These are phyloP conservation scores for Globisporangium polare DNA, from an alignment of 352 stramenopile genomes.

Conservation along the genomic window DNA sequence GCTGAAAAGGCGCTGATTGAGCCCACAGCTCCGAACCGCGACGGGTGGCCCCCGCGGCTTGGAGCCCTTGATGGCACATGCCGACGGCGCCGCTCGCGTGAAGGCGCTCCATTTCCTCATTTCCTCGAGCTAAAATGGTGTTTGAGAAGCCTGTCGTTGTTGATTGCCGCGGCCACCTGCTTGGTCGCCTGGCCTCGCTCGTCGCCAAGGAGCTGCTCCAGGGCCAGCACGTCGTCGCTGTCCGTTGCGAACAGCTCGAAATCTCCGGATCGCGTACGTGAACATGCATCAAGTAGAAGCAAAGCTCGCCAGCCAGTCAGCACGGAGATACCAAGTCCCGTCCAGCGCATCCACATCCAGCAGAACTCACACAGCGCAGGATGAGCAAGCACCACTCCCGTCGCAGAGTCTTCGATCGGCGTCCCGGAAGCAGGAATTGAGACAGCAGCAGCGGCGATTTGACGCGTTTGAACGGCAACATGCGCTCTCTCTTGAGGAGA, in stretches of 20 bases:
- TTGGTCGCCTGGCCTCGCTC: conserved; percentile 97
- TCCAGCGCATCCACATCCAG: background rate
- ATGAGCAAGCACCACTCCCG: background rate
- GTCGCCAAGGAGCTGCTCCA: conserved; percentile 99
- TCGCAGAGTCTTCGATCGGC: background rate
- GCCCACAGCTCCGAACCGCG: background rate
- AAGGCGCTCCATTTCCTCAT: conserved; percentile 66
- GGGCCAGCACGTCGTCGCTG: conserved; percentile 98
- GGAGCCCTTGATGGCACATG: background rate
- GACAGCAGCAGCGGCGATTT: conserved; percentile 4
- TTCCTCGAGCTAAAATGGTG: conserved; percentile 75
- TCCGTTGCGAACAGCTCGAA: conserved; percentile 98
- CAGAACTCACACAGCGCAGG: background rate
- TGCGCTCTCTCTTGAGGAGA: conserved; percentile 10
- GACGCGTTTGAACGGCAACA: background rate
- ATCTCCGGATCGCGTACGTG: conserved; percentile 96
- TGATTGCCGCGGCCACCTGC: conserved; percentile 98
- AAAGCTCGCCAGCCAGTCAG: background rate
- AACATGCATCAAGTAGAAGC: conserved; percentile 1
- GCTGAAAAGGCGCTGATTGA: background rate
- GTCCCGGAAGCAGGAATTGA: background rate
- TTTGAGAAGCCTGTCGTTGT: conserved; percentile 97
- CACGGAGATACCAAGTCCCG: background rate
- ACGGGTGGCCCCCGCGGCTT: conserved; percentile 10
- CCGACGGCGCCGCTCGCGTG: background rate